Evolutionary conservation across 345 rosid genomes (phyloP), one percentile per base, ranked within the genome.

Genomic region (Eucalyptus camaldulensis): DNA sequence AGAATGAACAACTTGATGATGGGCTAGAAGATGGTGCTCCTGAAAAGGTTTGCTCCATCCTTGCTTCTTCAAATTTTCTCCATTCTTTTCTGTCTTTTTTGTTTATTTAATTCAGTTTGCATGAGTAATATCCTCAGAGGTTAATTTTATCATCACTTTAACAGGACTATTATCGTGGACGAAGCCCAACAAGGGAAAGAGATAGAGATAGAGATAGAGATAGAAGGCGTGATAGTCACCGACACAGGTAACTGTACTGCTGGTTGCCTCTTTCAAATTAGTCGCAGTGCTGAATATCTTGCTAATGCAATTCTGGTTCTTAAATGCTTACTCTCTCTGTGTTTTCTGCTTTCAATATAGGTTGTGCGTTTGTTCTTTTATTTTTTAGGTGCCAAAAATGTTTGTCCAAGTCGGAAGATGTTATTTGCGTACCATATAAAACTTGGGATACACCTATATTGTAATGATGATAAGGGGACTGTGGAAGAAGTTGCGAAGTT

Each of bases 161-260:
- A 81, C 94, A 97, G 99, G 99, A 95, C 91, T 90, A 96, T 83
- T 92, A 93, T 90, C 99, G 94, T 50, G 93, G 92, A 50, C 93
- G 95, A 93, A 98, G 99, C 90, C 98, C 99, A 54, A 92, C 92
- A 83, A 94, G 96, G 92, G 99, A 95, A 85, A 94, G 97, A 88
- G 99, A 97, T 50, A 92, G 98, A 90, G 98, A 97, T 47, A 94
- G 97, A 89, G 99, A 97, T 54, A 92, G 98, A 90, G 98, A 97
- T 50, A 93, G 97, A 90, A 93, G 95, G 83, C 96, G 93, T 3
- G 97, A 95, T 60, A 94, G 95, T 90, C 95, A 96, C 85, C 93
- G 96, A 89, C 90, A 97, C 92, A 95, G 99, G 99, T 96, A 92
- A 43, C 17, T 54, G 27, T 25, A 72, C 31, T 51, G 49, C 87